Conservation (phyloP, 2,329 filamentous ascomycete genomes). For the Alternaria triticimaculans region DNA sequence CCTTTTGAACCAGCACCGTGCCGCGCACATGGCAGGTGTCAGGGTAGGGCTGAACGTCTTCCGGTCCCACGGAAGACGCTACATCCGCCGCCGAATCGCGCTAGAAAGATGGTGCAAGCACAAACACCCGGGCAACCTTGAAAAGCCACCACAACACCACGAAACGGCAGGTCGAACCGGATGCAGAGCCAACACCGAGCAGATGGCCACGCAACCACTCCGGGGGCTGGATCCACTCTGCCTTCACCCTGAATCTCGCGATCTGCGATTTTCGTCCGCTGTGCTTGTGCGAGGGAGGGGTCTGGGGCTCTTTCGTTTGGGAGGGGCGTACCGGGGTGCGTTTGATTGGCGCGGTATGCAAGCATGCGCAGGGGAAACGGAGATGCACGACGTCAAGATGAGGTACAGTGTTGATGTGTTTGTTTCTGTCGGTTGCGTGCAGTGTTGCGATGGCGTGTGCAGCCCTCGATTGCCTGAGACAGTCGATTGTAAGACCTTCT, state of each 20-base stretch:
- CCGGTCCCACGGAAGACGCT: constrained; percentile 1
- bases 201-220: background rate
- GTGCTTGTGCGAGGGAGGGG: background rate
- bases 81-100: constrained; percentile 8
- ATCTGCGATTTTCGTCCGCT: constrained; percentile 15
- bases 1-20: background rate
- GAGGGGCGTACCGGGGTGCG: background rate
- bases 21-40: background rate
- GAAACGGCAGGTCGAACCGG: constrained; percentile 1
- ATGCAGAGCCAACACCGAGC: constrained; percentile 4
- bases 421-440: background rate
- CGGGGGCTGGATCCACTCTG: constrained; percentile 3
- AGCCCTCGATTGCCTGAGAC: background rate
- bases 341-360: background rate
- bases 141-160: background rate
- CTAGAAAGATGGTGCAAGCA: background rate
- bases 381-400: background rate
- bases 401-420: background rate
- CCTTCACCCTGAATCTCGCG: constrained; percentile 6
- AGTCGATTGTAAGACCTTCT: background rate
- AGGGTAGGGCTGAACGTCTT: constrained; percentile 13
- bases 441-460: background rate
- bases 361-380: background rate
- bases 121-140: background rate
- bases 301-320: background rate